A percentile compares a stretch with the other conserved stretches of the same genome.
These are phyloP conservation scores for Penicillium verhagenii DNA, from an alignment of 495 filamentous ascomycete genomes.

Conservation along the genomic window DNA sequence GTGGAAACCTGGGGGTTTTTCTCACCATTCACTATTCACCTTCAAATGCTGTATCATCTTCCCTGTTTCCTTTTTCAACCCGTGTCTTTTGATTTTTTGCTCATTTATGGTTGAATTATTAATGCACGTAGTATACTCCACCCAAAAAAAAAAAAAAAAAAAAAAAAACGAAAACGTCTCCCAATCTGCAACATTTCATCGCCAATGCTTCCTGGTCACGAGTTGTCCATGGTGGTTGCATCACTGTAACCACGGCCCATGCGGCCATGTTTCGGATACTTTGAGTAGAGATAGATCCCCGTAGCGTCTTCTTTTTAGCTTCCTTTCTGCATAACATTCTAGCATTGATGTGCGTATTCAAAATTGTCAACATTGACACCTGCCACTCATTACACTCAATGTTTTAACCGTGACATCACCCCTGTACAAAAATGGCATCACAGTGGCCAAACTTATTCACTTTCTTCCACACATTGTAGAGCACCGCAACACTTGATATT, in stretches of 20 bases:
- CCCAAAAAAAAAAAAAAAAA: too few species aligned
- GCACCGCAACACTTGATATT: neutral
- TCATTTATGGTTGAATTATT: too few species aligned
- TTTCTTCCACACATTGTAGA: neutral
- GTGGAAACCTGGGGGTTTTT: conserved; percentile 13
- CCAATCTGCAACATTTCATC: neutral
- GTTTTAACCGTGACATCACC: conserved; percentile 11
- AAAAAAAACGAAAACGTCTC: too few species aligned
- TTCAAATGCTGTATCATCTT: too few species aligned
- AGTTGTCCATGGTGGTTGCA: conserved; percentile 9
- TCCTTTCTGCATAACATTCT: too few species aligned
- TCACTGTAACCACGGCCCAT: conserved; percentile 10
- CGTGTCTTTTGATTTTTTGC: too few species aligned
- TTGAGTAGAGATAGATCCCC: neutral
- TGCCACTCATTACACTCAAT: neutral
- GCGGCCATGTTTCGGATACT: conserved; percentile 8
- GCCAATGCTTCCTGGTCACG: neutral
- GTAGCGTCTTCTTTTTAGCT: neutral
- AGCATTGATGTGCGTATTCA: too few species aligned
- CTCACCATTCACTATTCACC: too few species aligned
- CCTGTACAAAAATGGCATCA: conserved; percentile 6
- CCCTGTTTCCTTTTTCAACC: too few species aligned
- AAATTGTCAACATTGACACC: neutral
- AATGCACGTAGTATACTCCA: too few species aligned
- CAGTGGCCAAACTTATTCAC: too few species aligned